Percentiles rank a stretch among this genome's conserved stretches.
Conservation (phyloP, 495 filamentous ascomycete species). For the Amphirosellinia nigrospora region DNA sequence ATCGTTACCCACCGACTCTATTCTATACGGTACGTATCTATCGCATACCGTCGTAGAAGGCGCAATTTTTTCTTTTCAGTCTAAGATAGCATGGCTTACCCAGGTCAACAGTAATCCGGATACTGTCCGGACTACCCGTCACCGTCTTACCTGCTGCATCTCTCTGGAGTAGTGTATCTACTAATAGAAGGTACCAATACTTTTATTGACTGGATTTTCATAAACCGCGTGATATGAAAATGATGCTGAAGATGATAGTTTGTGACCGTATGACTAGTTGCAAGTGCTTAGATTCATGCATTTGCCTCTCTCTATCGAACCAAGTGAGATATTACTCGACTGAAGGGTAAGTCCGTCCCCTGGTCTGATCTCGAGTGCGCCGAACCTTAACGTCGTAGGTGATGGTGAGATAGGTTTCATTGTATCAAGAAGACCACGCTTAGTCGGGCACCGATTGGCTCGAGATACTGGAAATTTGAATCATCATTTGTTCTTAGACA, state of each 20-base stretch:
- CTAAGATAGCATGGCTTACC: conserved; percentile 7
- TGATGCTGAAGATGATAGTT: not conserved
- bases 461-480: no score
- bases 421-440: no score
- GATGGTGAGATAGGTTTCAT: no score
- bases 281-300: not conserved
- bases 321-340: not conserved
- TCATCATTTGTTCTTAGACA: no score
- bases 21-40: not conserved
- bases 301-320: not conserved
- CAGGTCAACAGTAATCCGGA: no score
- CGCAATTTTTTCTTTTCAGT: not conserved
- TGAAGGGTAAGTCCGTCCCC: no score
- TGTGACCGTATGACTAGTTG: no score
- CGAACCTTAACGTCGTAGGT: no score
- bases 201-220: not conserved
- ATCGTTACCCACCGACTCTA: conserved; percentile 11
- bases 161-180: conserved; percentile 2
- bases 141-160: not conserved
- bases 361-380: no score
- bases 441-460: no score
- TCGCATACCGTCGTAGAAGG: conserved; percentile 13
- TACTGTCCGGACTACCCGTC: not conserved
- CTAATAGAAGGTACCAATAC: conserved; percentile 7
- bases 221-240: not conserved